Base-by-base conservation (phyloP, 768 basidiomycete species). In the Suillus ampliporus region DNA sequence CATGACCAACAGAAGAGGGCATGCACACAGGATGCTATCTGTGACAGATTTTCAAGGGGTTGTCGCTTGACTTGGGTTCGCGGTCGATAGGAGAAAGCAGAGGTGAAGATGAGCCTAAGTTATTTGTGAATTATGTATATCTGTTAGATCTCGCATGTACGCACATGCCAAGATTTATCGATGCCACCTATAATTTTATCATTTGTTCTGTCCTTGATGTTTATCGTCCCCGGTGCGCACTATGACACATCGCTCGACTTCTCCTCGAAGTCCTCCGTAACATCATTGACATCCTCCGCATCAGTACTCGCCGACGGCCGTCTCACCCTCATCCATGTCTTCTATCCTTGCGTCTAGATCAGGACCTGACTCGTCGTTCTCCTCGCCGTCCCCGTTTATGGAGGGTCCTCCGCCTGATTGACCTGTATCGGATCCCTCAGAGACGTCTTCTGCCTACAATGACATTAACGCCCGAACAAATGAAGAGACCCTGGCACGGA, bases 351-450 rank as follows among this genome's bases (percentile, higher is more conserved):
- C 76, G 6, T 77, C 80, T 40, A 76, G 67, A 46, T 74, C 80
- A 31, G 67, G 71, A 11, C 71, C 78, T 1, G 78, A 77, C 43
- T 79, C 82, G 37, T 79, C 80, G 23, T 76, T 79, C 15, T 78
- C 80, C 56, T 77, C 80, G 34, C 74, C 72, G 5, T 56, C 54
- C 23, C 40, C 54, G 11, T 78, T 64, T 15, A 63, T 66, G 1
- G 71, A 76, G 6, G 75, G 71, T 11, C 66, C 74, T 54, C 68
- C 76, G n/a, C 69, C 72, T 2, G 74, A 73, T 61, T 67, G 76
- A 2, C 71, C 71, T 17, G 74, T 76, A 19, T 75, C 74, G 19
- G 76, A 69, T 0, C 66, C 74, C 6, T 77, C 74, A 0, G 76
- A 74, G 67, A 74, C 77, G 57, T 75, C 75, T 21, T 74, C 75